phyloP scores from a whole-genome alignment of 208 protist species.

The Polymyxa betae region DNA sequence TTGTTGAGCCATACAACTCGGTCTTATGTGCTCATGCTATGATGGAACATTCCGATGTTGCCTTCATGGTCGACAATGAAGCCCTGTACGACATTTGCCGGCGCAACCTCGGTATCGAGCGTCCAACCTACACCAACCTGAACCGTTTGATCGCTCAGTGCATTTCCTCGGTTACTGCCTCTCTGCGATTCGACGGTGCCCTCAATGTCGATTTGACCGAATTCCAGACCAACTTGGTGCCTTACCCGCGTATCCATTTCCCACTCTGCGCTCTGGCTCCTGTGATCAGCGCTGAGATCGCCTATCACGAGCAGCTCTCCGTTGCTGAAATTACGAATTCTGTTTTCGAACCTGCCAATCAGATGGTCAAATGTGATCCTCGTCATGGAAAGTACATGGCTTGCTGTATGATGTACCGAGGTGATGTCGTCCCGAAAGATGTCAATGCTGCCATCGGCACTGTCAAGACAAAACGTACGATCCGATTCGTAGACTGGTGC shows the following conservation, averaged over 20 bases:
- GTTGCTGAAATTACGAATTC: constrained; percentile 89
- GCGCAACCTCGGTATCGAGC: constrained; percentile 78
- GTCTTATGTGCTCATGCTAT: constrained; percentile 76
- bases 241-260: constrained; percentile 97
- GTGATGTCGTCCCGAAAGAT: constrained; percentile 95
- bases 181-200: constrained; percentile 88
- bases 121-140: constrained; percentile 79
- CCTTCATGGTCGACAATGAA: constrained; percentile 93
- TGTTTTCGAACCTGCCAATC: constrained; percentile 91
- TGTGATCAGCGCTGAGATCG: constrained; percentile 85
- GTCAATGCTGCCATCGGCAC: constrained; percentile 86
- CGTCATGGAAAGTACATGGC: constrained; percentile 95
- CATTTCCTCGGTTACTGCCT: constrained; percentile 78
- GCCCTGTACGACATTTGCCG: constrained; percentile 91
- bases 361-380: constrained; percentile 92
- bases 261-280: constrained; percentile 89
- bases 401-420: constrained; percentile 94
- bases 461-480: constrained; percentile 92
- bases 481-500: constrained; percentile 94
- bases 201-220: constrained; percentile 83
- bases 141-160: constrained; percentile 89
- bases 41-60: constrained; percentile 76
- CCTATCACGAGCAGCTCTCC: constrained; percentile 88
- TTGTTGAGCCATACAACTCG: constrained; percentile 80
- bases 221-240: constrained; percentile 87